Base-by-base conservation (phyloP, 1,139 yeast species). In the Nematodospora anomalae region DNA sequence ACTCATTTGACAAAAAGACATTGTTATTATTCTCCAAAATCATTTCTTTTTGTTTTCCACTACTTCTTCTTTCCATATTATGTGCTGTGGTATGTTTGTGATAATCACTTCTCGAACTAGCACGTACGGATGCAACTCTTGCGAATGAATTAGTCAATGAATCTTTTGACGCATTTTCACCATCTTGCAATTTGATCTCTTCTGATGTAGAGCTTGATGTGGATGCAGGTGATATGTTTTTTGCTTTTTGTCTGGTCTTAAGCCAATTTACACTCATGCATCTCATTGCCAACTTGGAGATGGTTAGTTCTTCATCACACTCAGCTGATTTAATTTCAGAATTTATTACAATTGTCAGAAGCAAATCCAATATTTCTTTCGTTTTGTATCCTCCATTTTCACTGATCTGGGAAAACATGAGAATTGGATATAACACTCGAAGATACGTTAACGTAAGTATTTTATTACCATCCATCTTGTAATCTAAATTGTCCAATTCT, bases 371-470 rank as follows among this genome's bases (percentile, higher is more conserved):
- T 7, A 89, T 56, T 37, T 80, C 84, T 1, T 65, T 67, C 20
- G 62, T 68, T 50, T 86, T 83, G 57, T 88, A 87, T 9, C 57
- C 57, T 8, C 68, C 67, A 22, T 28, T 28, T 25, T 70, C 73
- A 30, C 49, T 51, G 36, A 88, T 62, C 50, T 83, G 87, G 0
- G 95, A 77, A 48, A 80, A 80, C 43, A 72, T 66, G 29, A 90
- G 59, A 49, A 90, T 60, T 1, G 95, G 95, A 47, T 79, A 72
- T 29, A 90, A 53, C 1, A 89, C 92, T 42, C 95, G 72, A 31
- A 90, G 61, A 50, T 84, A 88, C 0, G 95, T 85, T 47, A 85
- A 77, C 28, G 88, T 73, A 35, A 89, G 64, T 13, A 64, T 51
- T 30, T 61, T 44, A 33, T 76, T 69, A 45, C 82, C 89, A 28